Evolutionary conservation across 2,329 filamentous ascomycete genomes (phyloP), one percentile per base, ranked within the genome.

Genomic region (Orbilia javanica): DNA sequence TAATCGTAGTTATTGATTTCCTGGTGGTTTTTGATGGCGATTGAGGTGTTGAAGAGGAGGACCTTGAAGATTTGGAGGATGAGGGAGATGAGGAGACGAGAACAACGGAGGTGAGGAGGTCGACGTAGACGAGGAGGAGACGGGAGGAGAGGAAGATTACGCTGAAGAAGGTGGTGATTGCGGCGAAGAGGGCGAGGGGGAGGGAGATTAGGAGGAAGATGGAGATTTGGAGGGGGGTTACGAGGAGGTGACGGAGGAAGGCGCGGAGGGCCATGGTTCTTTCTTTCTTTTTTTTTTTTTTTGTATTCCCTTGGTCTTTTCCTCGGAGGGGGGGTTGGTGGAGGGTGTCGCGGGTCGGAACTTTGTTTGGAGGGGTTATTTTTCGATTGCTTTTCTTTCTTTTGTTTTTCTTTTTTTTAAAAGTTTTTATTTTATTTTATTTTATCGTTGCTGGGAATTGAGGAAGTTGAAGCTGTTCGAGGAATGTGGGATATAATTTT

Each of bases 141-240:
- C 74, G 67, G 10, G 74, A 78, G 11, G 74, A 78, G 62, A 78
- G 74, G 62, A 72, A 68, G 3, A 78, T 78, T 44, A 78, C 67
- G 67, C 67, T 72, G 74, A 78, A 67, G 53, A 78, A 78, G 13
- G 74, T 78, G n/a, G 74, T 78, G 4, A 67, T 8, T n/a, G 29
- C 74, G 34, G 74, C 74, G 44, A 78, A 67, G 60, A 72, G 8
- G 34, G 74, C 74, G 67, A 78, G 74, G 0, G 74, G 74, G 60
- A 78, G 67, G 53, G 74, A 78, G 60, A 78, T 78, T 22, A 66
- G 15, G n/a, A 78, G 74, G 46, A 78, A 78, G 39, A 78, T 55
- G 29, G 74, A 34, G 67, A 78, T 60, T 64, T 78, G 67, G 31
- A 78, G n/a, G 44, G 74, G 74, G 31, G 74, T 78, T 27, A 77